Conservation (phyloP, 2,329 filamentous ascomycete species). For the Venturia effusa region DNA sequence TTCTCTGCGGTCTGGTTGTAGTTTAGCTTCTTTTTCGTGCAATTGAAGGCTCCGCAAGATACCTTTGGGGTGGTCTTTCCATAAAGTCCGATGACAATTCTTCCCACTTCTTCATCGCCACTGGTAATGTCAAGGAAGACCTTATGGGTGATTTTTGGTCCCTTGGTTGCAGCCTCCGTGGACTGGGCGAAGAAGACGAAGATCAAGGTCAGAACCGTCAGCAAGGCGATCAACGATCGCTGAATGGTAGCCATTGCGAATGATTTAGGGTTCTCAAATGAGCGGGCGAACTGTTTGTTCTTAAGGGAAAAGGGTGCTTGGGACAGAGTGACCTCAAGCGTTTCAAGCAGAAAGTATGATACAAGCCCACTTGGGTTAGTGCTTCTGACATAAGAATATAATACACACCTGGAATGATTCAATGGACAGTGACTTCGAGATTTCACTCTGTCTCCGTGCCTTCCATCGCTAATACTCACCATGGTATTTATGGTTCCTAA, state of each 20-base stretch:
- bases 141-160: conserved; percentile 93
- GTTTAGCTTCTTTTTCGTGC: conserved; percentile 14
- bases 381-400: background rate
- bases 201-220: conserved; percentile 65
- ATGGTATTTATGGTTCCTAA: background rate
- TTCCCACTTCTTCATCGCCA: conserved; percentile 62
- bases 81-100: conserved; percentile 73
- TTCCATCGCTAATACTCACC: background rate
- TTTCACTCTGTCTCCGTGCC: background rate
- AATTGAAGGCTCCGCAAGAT: conserved; percentile 15
- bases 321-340: background rate
- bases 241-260: conserved; percentile 61
- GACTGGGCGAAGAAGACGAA: conserved; percentile 67
- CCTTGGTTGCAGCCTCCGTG: conserved; percentile 59
- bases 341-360: no score
- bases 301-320: background rate
- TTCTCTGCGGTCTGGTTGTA: conserved; percentile 48
- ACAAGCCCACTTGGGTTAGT: background rate
- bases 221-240: conserved; percentile 57
- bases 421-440: background rate
- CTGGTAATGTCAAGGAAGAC: conserved; percentile 77
- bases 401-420: no score
- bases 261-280: background rate
- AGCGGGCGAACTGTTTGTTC: background rate
- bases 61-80: conserved; percentile 73